A percentile compares a stretch with the other conserved stretches of the same genome.
Conservation (phyloP, 2,329 filamentous ascomycete genomes). For the Phialocephala sp. region DNA sequence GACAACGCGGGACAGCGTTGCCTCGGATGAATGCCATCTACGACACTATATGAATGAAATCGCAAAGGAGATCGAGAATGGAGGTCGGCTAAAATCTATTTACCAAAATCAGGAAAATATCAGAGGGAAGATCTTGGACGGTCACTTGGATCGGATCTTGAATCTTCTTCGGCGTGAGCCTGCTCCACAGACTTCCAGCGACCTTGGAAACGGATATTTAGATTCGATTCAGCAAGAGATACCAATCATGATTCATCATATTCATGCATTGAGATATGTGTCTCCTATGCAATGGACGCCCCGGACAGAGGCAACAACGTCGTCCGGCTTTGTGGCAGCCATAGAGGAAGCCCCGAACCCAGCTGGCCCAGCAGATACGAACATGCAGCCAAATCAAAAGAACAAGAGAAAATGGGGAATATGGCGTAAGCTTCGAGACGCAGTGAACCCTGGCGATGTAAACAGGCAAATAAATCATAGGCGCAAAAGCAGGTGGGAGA, state of each 20-base stretch:
- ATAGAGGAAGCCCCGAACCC: neutral
- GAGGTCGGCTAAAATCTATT: neutral
- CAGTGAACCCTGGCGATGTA: neutral
- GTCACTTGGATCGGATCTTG: conserved; percentile 12
- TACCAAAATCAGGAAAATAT: neutral
- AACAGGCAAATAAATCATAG: neutral
- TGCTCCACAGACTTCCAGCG: neutral
- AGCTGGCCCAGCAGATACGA: neutral
- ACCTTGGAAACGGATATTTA: neutral
- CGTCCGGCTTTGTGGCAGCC: neutral
- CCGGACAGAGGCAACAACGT: neutral
- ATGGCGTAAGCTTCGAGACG: neutral
- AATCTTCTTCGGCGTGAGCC: neutral
- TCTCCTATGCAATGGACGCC: neutral
- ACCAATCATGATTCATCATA: neutral
- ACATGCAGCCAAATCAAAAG: neutral
- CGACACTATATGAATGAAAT: neutral
- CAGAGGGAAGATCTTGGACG: conserved; percentile 9
- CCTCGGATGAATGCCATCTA: neutral
- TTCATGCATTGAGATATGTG: neutral
- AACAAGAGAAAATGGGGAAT: neutral
- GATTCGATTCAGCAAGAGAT: neutral
- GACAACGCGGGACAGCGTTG: neutral
- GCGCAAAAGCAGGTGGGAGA: neutral
- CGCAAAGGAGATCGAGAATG: neutral